phyloP scores from a whole-genome alignment of 2,329 filamentous ascomycete genomes.

The Fusarium sp. region DNA sequence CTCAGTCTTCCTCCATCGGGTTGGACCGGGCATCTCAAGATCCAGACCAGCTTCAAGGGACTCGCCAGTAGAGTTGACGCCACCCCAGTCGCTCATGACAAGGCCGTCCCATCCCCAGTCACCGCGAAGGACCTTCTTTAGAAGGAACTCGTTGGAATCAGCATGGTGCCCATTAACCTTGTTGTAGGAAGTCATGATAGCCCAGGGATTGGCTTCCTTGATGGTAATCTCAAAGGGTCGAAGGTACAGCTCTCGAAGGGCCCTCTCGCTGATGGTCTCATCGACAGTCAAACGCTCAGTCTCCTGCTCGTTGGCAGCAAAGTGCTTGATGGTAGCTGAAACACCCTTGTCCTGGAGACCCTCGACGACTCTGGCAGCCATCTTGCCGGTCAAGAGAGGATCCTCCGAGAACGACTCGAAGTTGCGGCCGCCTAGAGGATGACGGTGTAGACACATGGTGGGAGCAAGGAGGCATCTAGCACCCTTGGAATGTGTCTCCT shows the following conservation, averaged over 20 bases:
- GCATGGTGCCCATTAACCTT: constrained; percentile 55
- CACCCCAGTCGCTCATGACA: constrained; percentile 54
- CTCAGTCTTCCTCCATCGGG: constrained; percentile 44
- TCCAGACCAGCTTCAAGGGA: constrained; percentile 49
- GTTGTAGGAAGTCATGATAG: constrained; percentile 50
- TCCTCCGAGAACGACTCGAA: constrained; percentile 46
- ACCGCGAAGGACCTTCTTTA: constrained; percentile 53
- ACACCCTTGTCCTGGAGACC: constrained; percentile 55
- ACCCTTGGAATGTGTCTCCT: constrained; percentile 68
- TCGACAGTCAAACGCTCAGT: constrained; percentile 45
- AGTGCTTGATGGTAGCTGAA: constrained; percentile 57
- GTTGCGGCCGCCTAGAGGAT: constrained; percentile 44
- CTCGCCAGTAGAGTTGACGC: constrained; percentile 47
- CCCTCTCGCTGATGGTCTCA: constrained; percentile 42
- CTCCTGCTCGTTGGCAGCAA: constrained; percentile 56
- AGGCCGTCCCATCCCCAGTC: constrained; percentile 57
- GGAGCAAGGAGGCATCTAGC: constrained; percentile 70
- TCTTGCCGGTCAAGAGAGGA: constrained; percentile 42
- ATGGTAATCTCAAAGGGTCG: constrained; percentile 55
- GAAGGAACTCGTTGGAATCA: constrained; percentile 42
- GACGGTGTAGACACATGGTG: constrained; percentile 45
- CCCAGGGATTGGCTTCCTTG: constrained; percentile 54
- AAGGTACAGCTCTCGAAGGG: constrained; percentile 46
- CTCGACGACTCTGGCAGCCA: constrained; percentile 47
- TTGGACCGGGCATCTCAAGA: constrained; percentile 54